Conservation (phyloP, 257 asterid species). For the Anisodus tanguticus region DNA sequence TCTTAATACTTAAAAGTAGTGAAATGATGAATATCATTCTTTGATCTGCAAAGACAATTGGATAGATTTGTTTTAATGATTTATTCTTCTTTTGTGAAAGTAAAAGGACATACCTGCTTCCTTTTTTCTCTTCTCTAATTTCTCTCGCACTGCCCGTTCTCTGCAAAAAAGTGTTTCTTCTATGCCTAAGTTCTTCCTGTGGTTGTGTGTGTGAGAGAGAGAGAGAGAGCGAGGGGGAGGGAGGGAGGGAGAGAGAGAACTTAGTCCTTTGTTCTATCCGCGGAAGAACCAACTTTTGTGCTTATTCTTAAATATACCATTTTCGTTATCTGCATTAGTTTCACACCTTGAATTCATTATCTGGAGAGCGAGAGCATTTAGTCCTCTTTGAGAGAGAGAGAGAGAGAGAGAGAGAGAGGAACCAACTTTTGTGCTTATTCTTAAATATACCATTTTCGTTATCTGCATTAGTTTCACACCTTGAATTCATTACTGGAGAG, state of each 20-base stretch:
- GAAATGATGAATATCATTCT: neutral
- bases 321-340: no score
- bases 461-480: slow-evolving; percentile 13
- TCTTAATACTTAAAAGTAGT: neutral
- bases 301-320: no score
- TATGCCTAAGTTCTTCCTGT: slow-evolving; percentile 9
- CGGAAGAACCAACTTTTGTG: no score
- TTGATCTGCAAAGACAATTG: neutral
- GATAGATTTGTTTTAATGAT: neutral
- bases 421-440: neutral
- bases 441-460: neutral
- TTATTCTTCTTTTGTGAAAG: slow-evolving; percentile 9
- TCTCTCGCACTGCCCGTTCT: neutral
- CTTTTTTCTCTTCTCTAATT: neutral
- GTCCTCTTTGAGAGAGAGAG: no score
- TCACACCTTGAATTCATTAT: no score
- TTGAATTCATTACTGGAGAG: neutral
- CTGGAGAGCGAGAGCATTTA: no score
- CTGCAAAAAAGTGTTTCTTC: neutral
- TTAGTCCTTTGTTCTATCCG: neutral
- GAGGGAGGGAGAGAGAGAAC: neutral
- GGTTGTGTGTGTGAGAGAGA: neutral
- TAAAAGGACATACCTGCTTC: slow-evolving; percentile 9
- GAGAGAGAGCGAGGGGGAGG: neutral
- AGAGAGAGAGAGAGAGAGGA: no score